These are phyloP conservation scores for Apiospora malaysiana DNA, from an alignment of 2,329 filamentous ascomycete species.

Conservation along the genomic window DNA sequence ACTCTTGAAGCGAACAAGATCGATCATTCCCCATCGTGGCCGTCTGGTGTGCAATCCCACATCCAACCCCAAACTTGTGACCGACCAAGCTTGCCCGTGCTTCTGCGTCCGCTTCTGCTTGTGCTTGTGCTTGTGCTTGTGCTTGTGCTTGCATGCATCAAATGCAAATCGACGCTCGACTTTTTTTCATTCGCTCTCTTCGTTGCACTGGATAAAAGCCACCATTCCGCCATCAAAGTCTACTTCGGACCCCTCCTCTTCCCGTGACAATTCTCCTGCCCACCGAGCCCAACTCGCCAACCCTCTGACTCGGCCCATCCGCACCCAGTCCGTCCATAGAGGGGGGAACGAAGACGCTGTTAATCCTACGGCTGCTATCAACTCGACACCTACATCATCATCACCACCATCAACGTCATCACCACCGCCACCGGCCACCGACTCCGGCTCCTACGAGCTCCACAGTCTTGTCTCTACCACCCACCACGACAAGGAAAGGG, in stretches of 20 bases:
- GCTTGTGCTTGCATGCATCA: background rate
- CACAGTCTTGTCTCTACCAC: constrained; percentile 43
- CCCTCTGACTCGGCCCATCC: background rate
- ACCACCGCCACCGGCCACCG: constrained; percentile 8
- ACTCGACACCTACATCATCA: background rate
- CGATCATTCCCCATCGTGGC: too few relatives aligned
- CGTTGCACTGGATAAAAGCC: constrained; percentile 10
- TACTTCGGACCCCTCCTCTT: constrained; percentile 38
- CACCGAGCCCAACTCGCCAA: constrained; percentile 26
- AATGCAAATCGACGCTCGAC: background rate
- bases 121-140: background rate
- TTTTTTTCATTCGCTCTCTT: background rate
- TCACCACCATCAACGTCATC: background rate
- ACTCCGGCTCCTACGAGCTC: constrained; percentile 38
- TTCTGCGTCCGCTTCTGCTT: too few relatives aligned
- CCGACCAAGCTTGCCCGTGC: background rate
- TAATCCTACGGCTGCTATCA: background rate
- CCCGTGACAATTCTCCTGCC: constrained; percentile 30
- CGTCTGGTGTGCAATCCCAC: too few relatives aligned
- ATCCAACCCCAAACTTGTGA: background rate
- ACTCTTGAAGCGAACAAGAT: too few relatives aligned
- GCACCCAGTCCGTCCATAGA: constrained; percentile 28
- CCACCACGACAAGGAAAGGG: constrained; percentile 35
- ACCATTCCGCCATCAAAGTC: constrained; percentile 35
- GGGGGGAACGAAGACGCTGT: constrained; percentile 26